Conservation (phyloP, 257 asterid species). For the Solanum tacnaense region DNA sequence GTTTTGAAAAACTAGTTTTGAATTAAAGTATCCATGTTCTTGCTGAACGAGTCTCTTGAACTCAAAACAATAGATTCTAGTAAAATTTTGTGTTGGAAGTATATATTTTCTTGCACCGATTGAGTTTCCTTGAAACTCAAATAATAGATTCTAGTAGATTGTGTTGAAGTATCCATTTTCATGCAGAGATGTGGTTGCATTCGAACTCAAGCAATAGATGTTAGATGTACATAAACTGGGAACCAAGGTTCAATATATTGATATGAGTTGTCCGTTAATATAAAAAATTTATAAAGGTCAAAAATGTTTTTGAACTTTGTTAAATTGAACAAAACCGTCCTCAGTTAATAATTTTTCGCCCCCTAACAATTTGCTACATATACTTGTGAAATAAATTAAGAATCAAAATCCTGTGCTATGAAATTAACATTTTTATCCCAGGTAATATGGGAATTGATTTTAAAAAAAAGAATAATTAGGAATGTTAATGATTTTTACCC, state of each 20-base stretch:
- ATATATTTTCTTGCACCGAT: neutral
- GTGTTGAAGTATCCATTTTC: neutral
- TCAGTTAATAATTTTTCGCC: neutral
- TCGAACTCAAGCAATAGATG: neutral
- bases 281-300: too few species aligned
- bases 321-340: neutral
- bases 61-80: neutral
- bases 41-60: neutral
- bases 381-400: neutral
- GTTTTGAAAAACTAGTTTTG: neutral
- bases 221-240: neutral
- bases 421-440: neutral
- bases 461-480: neutral
- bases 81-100: neutral
- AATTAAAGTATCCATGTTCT: neutral
- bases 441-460: too few species aligned
- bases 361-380: neutral
- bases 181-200: neutral
- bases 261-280: neutral
- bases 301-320: too few species aligned
- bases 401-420: neutral
- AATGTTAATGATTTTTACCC: neutral
- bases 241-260: neutral
- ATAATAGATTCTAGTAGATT: neutral
- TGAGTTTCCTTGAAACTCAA: neutral